Evolutionary conservation across 345 rosid species (phyloP), one percentile per base, ranked within the genome.

Genomic region (Brassica carinata): DNA sequence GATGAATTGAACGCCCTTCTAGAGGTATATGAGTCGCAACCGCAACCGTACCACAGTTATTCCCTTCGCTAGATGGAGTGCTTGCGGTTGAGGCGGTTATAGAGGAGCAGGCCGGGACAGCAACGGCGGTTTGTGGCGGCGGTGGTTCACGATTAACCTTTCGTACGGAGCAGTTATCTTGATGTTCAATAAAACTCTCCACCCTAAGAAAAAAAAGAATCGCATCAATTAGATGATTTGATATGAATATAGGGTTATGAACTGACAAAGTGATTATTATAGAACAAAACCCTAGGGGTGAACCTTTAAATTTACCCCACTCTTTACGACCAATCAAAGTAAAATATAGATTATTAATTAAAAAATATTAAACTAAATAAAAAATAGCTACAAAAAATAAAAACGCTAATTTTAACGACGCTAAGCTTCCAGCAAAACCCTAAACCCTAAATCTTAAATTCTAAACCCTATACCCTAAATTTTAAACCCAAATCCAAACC

Each of bases 101-200:
- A 27, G 97, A 90, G 7, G 92, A 89, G 62, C 91, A 87, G 30
- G 90, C 91, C 18, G 86, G 76, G 72, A 40, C 86, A 18, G 82
- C 85, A 27, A 81, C 61, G 3, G 83, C 70, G 63, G 79, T 85
- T 27, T 82, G 72, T 14, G 67, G 85, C 19, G 82, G 85, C 5
- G 87, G 93, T 3, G 55, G 77, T 76, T 76, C 77, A 71, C 73
- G 76, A 72, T 88, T 89, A 75, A 75, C 82, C 77, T 83, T 81
- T 51, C 89, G 86, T 74, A 86, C 81, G 11, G 86, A 84, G 43
- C 97, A 93, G 45, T 81, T 87, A 76, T 93, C 97, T 84, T 93
- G 97, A 75, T 93, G 97, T 57, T 92, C 97, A 8, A 92, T 92
- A 79, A 91, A 92, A 84, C 94, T 92, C 87, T 92, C 96, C 36